phyloP scores from a whole-genome alignment of 768 basidiomycete species.

The Mycena metata region DNA sequence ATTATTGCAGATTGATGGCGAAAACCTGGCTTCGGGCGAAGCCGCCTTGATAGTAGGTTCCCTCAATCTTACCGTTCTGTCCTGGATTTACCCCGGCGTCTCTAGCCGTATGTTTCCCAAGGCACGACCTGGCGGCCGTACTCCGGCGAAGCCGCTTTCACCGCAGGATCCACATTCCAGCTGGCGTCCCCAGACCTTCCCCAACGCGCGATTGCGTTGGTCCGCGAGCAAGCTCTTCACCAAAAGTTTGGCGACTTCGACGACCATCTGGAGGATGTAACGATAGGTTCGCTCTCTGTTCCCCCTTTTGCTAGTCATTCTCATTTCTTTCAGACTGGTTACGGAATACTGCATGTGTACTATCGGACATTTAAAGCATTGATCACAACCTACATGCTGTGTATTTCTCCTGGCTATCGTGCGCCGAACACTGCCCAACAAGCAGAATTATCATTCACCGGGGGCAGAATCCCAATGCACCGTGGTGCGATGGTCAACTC shows the following conservation, averaged over 20 bases:
- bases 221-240: constrained; percentile 65
- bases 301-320: constrained; percentile 32
- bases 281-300: constrained; percentile 56
- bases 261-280: constrained; percentile 84
- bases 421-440: too few species aligned
- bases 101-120: constrained; percentile 66
- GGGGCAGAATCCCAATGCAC: too few species aligned
- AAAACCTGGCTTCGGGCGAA: constrained; percentile 64
- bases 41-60: constrained; percentile 72
- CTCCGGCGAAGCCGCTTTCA: constrained; percentile 57
- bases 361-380: constrained; percentile 40
- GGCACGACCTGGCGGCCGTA: constrained; percentile 64
- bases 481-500: too few species aligned
- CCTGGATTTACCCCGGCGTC: background rate
- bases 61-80: background rate
- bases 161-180: constrained; percentile 59
- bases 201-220: constrained; percentile 60
- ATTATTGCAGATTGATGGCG: constrained; percentile 68
- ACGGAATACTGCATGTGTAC: constrained; percentile 54
- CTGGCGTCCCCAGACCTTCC: constrained; percentile 63
- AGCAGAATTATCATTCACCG: too few species aligned
- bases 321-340: constrained; percentile 55
- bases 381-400: too few species aligned
- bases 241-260: constrained; percentile 83
- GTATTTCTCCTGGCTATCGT: too few species aligned